Evolutionary conservation across 257 asterid genomes (phyloP).

Genomic region (Ophiorrhiza pumila): DNA sequence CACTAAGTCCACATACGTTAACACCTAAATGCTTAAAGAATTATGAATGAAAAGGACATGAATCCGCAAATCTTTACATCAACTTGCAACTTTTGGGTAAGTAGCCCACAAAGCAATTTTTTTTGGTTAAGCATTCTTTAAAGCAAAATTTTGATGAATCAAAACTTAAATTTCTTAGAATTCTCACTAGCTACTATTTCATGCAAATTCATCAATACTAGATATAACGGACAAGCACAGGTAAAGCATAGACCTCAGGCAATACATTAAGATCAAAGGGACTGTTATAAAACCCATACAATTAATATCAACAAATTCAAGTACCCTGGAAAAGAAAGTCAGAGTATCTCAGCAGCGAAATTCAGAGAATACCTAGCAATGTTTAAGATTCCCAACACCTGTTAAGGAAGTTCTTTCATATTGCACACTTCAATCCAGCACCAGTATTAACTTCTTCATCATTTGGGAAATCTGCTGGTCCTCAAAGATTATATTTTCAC

Average conservation of each 20-base stretch:
- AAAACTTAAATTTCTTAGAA: neutral
- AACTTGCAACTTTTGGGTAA: too few relatives aligned
- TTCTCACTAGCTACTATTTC: neutral
- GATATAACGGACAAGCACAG: neutral
- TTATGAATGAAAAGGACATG: too few relatives aligned
- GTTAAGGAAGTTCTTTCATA: neutral
- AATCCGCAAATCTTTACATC: too few relatives aligned
- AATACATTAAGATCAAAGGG: neutral
- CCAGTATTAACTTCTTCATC: neutral
- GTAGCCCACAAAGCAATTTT: neutral
- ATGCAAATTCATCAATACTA: neutral
- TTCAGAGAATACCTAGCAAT: neutral
- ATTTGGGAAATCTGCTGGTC: slow-evolving; percentile 1
- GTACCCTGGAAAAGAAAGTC: neutral
- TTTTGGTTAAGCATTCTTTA: neutral
- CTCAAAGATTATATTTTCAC: neutral
- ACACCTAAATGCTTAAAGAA: too few relatives aligned
- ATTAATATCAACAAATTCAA: neutral
- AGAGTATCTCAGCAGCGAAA: neutral
- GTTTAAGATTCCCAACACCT: slow-evolving; percentile 1
- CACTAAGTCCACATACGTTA: too few relatives aligned
- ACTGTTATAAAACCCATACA: neutral
- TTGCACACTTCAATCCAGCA: neutral
- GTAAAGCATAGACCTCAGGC: neutral
- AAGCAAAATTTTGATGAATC: neutral